phyloP scores from a whole-genome alignment of 2,329 filamentous ascomycete genomes.

The Monilinia polystroma region DNA sequence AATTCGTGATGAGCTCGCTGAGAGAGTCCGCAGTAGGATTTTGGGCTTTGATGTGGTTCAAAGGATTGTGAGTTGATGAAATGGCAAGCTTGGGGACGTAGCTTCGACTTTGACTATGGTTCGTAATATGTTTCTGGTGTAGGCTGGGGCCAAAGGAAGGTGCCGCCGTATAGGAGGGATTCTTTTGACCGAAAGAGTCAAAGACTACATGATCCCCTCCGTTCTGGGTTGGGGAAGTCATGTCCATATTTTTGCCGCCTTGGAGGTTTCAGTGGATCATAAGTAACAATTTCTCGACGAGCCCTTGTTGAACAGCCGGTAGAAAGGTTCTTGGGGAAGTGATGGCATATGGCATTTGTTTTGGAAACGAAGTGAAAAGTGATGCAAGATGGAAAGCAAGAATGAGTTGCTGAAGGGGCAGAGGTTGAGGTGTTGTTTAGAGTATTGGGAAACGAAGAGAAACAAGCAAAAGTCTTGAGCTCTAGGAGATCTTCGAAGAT shows the following conservation, averaged over 20 bases:
- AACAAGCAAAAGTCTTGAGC: background rate
- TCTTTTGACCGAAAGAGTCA: background rate
- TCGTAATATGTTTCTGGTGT: background rate
- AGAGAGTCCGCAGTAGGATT: slow-evolving; percentile 52
- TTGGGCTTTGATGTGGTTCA: slow-evolving; percentile 67
- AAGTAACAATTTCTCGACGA: background rate
- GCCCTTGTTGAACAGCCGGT: background rate
- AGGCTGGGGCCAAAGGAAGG: background rate
- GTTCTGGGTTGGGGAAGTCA: background rate
- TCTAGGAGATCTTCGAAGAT: background rate
- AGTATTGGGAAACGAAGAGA: background rate
- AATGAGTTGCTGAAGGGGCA: background rate
- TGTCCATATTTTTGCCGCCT: background rate
- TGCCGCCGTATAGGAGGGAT: background rate
- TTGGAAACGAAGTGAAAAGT: background rate
- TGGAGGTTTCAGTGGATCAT: background rate
- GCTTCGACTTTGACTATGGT: background rate
- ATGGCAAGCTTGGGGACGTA: background rate
- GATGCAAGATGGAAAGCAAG: background rate
- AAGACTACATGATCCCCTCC: background rate
- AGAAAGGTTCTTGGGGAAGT: background rate
- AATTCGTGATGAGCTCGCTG: slow-evolving; percentile 21
- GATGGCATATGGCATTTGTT: background rate
- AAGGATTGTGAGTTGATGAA: background rate
- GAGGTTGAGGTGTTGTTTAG: background rate